phyloP scores from a whole-genome alignment of 495 filamentous ascomycete species.

The Durotheca rogersii region DNA sequence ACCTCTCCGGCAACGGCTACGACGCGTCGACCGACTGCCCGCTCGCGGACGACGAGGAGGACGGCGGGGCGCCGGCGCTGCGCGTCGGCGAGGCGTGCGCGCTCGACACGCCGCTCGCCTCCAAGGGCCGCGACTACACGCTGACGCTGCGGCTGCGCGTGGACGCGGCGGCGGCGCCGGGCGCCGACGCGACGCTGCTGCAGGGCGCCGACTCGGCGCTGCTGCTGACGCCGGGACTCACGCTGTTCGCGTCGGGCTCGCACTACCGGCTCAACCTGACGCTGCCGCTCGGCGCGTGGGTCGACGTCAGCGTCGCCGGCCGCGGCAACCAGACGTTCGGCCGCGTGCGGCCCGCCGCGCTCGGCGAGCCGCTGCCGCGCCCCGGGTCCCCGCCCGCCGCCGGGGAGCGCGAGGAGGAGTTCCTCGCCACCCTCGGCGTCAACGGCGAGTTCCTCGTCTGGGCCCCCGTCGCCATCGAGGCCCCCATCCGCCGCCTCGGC shows the following conservation, averaged over 20 bases:
- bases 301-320: slow-evolving; percentile 43
- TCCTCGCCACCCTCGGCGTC: slow-evolving; percentile 45
- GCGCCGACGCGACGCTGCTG: slow-evolving; percentile 39
- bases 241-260: slow-evolving; percentile 48
- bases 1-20: slow-evolving; percentile 50
- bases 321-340: slow-evolving; percentile 46
- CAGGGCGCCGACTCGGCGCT: slow-evolving; percentile 50
- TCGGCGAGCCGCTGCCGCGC: slow-evolving; percentile 12
- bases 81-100: slow-evolving; percentile 36
- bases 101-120: slow-evolving; percentile 44
- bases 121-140: slow-evolving; percentile 53
- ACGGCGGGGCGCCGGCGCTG: no score
- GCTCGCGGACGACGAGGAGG: slow-evolving; percentile 23
- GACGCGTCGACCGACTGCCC: slow-evolving; percentile 40
- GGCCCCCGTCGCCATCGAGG: slow-evolving; percentile 52
- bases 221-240: slow-evolving; percentile 43
- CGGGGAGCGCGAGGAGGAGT: slow-evolving; percentile 46
- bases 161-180: slow-evolving; percentile 14
- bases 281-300: slow-evolving; percentile 43
- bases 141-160: slow-evolving; percentile 45
- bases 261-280: slow-evolving; percentile 48
- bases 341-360: slow-evolving; percentile 25
- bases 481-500: slow-evolving; percentile 45
- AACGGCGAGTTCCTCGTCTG: slow-evolving; percentile 45
- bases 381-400: background rate